Conservation (phyloP, 768 basidiomycete genomes). For the Macrolepiota albuminosa region DNA sequence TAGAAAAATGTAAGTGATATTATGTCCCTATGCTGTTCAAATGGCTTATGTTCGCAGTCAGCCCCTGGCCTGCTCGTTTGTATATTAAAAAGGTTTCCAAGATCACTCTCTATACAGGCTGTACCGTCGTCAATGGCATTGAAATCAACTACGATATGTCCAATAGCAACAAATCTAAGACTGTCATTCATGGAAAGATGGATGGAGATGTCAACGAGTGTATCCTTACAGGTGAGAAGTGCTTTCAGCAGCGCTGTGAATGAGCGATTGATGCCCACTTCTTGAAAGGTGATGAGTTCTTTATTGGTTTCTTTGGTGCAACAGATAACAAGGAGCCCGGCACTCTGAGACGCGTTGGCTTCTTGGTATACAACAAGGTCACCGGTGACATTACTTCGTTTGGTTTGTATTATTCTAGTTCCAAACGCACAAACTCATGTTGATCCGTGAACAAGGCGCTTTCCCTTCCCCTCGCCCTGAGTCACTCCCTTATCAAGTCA, state of each 20-base stretch:
- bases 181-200: not conserved
- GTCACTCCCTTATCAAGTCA: not conserved
- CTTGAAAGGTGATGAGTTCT: not conserved
- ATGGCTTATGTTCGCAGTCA: not conserved
- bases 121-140: not conserved
- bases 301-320: conserved; percentile 8
- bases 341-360: conserved; percentile 3
- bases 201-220: not conserved
- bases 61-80: not conserved
- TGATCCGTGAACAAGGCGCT: not conserved
- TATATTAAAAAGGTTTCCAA: not conserved
- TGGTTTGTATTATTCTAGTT: not conserved
- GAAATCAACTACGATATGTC: not conserved
- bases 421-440: not conserved
- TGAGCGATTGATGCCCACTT: not conserved
- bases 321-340: not conserved
- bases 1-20: not conserved
- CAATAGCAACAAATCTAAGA: not conserved
- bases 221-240: not conserved
- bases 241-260: no score
- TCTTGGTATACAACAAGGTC: conserved; percentile 3
- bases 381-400: not conserved
- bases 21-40: not conserved
- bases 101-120: not conserved
- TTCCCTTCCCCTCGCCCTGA: not conserved